Conservation (phyloP, 192 early-diverging fungal species). For the Rhizoclosmatium globosum region DNA sequence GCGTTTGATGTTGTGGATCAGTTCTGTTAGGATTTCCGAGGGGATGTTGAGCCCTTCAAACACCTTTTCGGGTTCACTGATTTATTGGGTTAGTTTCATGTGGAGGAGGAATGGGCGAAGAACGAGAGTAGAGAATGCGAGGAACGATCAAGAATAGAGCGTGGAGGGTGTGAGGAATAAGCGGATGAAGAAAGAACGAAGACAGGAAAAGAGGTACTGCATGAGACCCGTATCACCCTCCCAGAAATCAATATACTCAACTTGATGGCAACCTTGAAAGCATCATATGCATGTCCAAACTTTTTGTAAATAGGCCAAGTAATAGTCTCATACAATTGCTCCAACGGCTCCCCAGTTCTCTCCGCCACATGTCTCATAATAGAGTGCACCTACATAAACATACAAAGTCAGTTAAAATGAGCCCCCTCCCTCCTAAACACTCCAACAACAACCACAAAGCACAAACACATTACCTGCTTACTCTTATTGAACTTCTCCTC, state of each 20-base stretch:
- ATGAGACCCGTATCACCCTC: neutral
- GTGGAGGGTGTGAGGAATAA: no score
- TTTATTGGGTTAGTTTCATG: slow-evolving; percentile 12
- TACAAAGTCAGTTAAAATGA: slow-evolving; percentile 38
- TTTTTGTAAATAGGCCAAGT: slow-evolving; percentile 96
- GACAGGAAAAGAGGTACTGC: no score
- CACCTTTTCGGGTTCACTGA: slow-evolving; percentile 83
- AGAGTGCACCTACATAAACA: slow-evolving; percentile 62
- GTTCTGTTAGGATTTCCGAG: slow-evolving; percentile 70
- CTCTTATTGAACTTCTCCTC: slow-evolving; percentile 95
- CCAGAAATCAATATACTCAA: slow-evolving; percentile 48
- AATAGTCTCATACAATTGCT: slow-evolving; percentile 83
- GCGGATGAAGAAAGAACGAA: no score
- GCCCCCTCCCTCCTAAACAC: neutral
- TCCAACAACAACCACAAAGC: neutral
- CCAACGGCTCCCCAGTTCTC: slow-evolving; percentile 80
- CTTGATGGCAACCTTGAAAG: slow-evolving; percentile 92
- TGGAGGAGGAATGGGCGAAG: neutral
- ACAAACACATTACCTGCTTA: slow-evolving; percentile 66
- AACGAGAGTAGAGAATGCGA: neutral
- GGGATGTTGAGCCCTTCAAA: slow-evolving; percentile 82
- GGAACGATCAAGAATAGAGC: no score
- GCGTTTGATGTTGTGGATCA: slow-evolving; percentile 84
- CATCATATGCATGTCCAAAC: slow-evolving; percentile 97
- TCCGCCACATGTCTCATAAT: slow-evolving; percentile 91